phyloP scores from a whole-genome alignment of 768 basidiomycete species.

The Mycena vulgaris region DNA sequence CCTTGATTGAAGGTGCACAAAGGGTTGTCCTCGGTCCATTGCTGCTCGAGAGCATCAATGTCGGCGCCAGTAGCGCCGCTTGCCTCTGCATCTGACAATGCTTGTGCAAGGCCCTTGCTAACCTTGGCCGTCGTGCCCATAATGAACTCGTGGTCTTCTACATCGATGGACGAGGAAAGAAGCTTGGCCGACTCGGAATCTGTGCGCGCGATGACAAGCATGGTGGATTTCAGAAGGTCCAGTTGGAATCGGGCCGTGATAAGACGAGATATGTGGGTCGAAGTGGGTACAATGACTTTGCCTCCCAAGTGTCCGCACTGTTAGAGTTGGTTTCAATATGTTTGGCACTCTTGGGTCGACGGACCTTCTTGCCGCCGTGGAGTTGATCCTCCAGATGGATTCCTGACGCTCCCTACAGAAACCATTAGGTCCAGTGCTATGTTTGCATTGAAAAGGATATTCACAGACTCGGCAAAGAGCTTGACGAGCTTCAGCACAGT shows the following conservation, averaged over 20 bases:
- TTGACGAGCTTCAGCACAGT: constrained; percentile 96
- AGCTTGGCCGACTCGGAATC: constrained; percentile 92
- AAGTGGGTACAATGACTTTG: constrained; percentile 93
- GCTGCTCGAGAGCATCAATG: constrained; percentile 79
- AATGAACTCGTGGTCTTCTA: constrained; percentile 86
- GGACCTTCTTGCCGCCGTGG: constrained; percentile 92
- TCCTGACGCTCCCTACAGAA: constrained; percentile 81
- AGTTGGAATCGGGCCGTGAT: constrained; percentile 91
- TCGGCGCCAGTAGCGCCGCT: constrained; percentile 76
- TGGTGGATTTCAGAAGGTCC: constrained; percentile 90
- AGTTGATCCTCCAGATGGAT: constrained; percentile 96
- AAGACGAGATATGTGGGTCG: constrained; percentile 88
- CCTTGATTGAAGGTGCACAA: constrained; percentile 91
- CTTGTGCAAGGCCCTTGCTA: constrained; percentile 74
- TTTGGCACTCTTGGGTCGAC: background rate
- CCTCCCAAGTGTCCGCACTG: constrained; percentile 92
- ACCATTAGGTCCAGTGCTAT: background rate
- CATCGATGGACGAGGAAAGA: constrained; percentile 87
- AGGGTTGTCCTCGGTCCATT: constrained; percentile 79
- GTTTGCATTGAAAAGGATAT: constrained; percentile 29
- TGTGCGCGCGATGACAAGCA: constrained; percentile 92
- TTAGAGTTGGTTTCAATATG: constrained; percentile 14
- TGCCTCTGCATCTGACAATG: constrained; percentile 77
- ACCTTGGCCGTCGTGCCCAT: constrained; percentile 69
- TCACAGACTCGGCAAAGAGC: constrained; percentile 92